Evolutionary conservation across 805 yeast species (phyloP), one percentile per base, ranked within the genome.

Genomic region (Lachancea waltii): DNA sequence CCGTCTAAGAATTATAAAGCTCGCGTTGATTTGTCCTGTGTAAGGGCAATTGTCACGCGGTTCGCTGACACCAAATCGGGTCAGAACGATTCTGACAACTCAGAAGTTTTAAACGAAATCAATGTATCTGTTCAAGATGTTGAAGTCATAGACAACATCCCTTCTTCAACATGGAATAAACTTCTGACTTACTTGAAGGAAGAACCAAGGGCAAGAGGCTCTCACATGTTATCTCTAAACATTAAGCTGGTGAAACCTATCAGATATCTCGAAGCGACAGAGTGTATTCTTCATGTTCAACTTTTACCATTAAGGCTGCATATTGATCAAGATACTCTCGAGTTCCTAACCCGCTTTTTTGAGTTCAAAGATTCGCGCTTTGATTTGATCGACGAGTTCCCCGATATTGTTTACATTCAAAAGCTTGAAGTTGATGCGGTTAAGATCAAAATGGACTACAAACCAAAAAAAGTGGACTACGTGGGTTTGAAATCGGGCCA

Each of bases 321-420:
- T 55, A 77, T 92, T 30, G 97, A 92, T 58, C 98, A 92, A 57
- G 97, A 90, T 52, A 85, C 97, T 0, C 65, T 87, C 14, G 96
- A 87, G 40, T 89, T 90, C 47, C 49, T 87, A 22, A 74, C 77
- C 0, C 66, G 96, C 25, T 92, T 86, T 61, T 76, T 82, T 23
- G 87, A 79, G 43, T 92, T 92, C 56, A 80, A 76, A 51, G 95
- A 85, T 51, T 48, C 64, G 2, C 61, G 92, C 41, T 83, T 84
- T 54, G 71, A 72, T 3, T 62, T 83, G 11, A 69, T 77, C n/a
- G 69, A 70, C 17, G 70, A 65, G 9, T 70, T 65, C 41, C 86
- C 81, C 31, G 92, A 82, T 41, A 70, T 75, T 5, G 51, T 76
- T 1, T 89, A 75, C 51, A 68, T 87, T 32, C 86, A 84, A 48